Conservation (phyloP, 164 flowering plant species). For the Aristolochia californica region DNA sequence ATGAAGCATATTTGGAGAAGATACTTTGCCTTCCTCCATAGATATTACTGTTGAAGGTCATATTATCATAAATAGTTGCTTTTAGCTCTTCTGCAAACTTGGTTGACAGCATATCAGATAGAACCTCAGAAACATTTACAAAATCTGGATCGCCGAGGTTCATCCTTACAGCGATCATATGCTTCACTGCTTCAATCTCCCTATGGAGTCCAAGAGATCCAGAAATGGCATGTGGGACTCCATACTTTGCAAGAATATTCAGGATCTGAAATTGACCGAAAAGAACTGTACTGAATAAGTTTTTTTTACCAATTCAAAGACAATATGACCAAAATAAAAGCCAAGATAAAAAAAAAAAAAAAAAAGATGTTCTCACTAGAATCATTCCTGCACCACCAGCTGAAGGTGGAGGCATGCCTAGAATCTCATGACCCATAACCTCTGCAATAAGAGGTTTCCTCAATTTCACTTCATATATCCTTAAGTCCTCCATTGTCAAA, state of each 20-base stretch:
- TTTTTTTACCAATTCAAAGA: not conserved
- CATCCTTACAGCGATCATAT: conserved; percentile 44
- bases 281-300: not conserved
- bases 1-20: too few relatives aligned
- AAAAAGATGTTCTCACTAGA: conserved; percentile 25
- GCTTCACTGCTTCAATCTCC: conserved; percentile 48
- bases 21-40: conserved; percentile 39
- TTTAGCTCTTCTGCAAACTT: conserved; percentile 38
- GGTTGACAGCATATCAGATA: conserved; percentile 50
- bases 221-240: conserved; percentile 15
- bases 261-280: conserved; percentile 28
- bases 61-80: conserved; percentile 36
- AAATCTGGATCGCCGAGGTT: conserved; percentile 71
- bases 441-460: conserved; percentile 27
- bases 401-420: conserved; percentile 60
- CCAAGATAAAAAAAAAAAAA: not conserved
- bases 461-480: conserved; percentile 28
- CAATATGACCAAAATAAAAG: not conserved
- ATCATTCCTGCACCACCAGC: conserved; percentile 40
- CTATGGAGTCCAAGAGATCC: conserved; percentile 45
- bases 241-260: conserved; percentile 43
- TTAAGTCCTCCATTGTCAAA: conserved; percentile 38
- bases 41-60: conserved; percentile 33
- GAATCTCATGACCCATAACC: conserved; percentile 24
- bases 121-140: conserved; percentile 23